Base-by-base conservation (phyloP, 768 basidiomycete genomes). In the Termitomyces sp. region DNA sequence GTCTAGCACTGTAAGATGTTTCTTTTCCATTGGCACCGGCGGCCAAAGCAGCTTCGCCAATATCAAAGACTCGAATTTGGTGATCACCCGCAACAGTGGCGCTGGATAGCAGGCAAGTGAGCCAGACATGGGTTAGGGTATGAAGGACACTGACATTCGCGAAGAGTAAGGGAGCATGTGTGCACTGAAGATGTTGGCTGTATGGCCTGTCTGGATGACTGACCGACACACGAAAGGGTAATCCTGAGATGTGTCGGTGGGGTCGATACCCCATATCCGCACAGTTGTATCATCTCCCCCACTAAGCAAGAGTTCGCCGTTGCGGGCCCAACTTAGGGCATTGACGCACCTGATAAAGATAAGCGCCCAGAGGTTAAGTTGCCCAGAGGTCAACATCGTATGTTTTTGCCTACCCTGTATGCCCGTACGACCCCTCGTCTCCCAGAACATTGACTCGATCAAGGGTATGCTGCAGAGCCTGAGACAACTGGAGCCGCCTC, bases 161-260 rank as follows among this genome's bases (percentile, higher is more conserved):
- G 86, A 82, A 12, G 91, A 90, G 62, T 82, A 75, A 0, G 92
- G 91, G 1, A 96, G 76, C 79, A 91, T 87, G 46, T 90, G 84
- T 0, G 82, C 85, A 62, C 87, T 90, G 76, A 96, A 96, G 46
- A 96, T 91, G 65, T 96, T 96, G 13, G 80, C 84, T 46, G 74
- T 80, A 69, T 96, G 93, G 3, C 91, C 91, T 0, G 93, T 94
- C 14, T 78, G 70, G 50, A 95, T 85, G n/a, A 88, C 81, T 8
- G 84, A 77, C 56, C 82, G 77, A 66, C 82, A 91, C 42, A 73
- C 71, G 70, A 85, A 92, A 27, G 82, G 87, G 74, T 86, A 89
- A 51, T 82, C 82, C 32, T 77, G 68, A 27, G 58, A 64, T 20
- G 67, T 62, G 63, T 80, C 71, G 32, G 71, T 67, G 16, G 74